Evolutionary conservation across 1,284 basidiomycete species (phyloP), one percentile per base, ranked within the genome.

Genomic region (Irpex lacteus): DNA sequence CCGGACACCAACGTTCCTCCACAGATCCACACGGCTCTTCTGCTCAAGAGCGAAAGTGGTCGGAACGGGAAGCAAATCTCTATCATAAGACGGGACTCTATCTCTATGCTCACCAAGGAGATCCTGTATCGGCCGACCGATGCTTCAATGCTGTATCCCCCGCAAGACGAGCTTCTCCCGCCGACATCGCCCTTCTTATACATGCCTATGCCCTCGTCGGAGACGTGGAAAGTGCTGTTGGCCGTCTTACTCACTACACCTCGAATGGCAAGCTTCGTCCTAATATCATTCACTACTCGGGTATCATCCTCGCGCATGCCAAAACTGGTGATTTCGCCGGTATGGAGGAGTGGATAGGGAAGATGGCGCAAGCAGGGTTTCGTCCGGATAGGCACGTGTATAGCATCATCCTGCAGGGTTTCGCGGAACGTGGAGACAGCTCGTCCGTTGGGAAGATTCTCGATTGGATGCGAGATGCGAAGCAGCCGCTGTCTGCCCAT

Each of bases 341-440:
- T 18, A 79, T 91, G 66, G 82, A 84, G 66, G 61, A 69, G 6
- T 90, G 90, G 87, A 70, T 92, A 63, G 74, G 77, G 53, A 79
- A 76, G 60, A 84, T 93, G 82, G 68, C 77, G 15, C 70, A 78
- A 15, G 78, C 77, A 15, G 84, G 84, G 3, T 71, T 85, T 63
- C 68, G 69, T 34, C 87, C 89, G 3, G 84, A 90, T 71, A 70
- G 75, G 37, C 73, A 84, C 60, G 76, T 88, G 54, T 92, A 84
- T 73, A 88, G 85, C 67, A 80, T 82, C 65, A 77, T 94, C 59
- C 77, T 95, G 26, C 79, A 85, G 61, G 80, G 81, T 49, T 87
- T 91, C 69, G 85, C 88, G 9, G 73, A 77, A 58, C 81, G 81
- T 13, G 85, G 82, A 34, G 87, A 92, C 65, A 67, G 89, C 13